Percentiles rank a stretch among this genome's conserved stretches.
These are phyloP conservation scores for Starmerella potacharoeniae DNA, from an alignment of 805 yeast species.

Conservation along the genomic window DNA sequence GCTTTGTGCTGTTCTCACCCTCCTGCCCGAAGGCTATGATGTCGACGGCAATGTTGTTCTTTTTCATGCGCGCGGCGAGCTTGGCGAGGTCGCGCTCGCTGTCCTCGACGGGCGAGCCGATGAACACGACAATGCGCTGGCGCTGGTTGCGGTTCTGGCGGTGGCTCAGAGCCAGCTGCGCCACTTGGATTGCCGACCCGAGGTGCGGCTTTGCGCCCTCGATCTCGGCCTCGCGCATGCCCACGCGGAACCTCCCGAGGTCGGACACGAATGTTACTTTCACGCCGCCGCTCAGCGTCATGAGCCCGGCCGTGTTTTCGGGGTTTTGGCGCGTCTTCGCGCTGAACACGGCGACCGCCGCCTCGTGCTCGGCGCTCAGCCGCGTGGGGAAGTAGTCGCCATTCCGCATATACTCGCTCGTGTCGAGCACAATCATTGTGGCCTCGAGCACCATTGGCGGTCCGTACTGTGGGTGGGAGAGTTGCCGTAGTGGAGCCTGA, in stretches of 20 bases:
- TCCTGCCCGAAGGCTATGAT: conserved; percentile 89
- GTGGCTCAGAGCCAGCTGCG: conserved; percentile 85
- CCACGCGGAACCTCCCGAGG: conserved; percentile 73
- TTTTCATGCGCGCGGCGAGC: conserved; percentile 84
- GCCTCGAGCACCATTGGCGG: conserved; percentile 83
- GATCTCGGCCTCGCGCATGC: conserved; percentile 66
- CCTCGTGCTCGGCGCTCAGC: conserved; percentile 83
- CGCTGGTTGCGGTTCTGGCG: conserved; percentile 88
- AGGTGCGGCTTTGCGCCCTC: conserved; percentile 41
- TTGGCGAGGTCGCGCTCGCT: conserved; percentile 60
- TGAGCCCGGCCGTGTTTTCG: conserved; percentile 83
- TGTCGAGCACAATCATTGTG: conserved; percentile 87
- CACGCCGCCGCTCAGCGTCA: conserved; percentile 87
- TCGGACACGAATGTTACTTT: conserved; percentile 78
- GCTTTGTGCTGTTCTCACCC: conserved; percentile 56
- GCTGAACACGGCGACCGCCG: conserved; percentile 76
- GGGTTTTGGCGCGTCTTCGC: conserved; percentile 82
- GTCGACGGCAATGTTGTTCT: conserved; percentile 83
- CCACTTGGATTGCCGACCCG: conserved; percentile 81
- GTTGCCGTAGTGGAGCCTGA: neutral
- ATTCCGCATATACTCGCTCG: conserved; percentile 90
- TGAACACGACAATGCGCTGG: conserved; percentile 81
- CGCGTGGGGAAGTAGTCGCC: conserved; percentile 87
- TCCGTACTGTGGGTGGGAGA: neutral
- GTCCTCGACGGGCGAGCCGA: conserved; percentile 74